A percentile compares a stretch with the other conserved stretches of the same genome.
phyloP scores from a whole-genome alignment of 768 basidiomycete species.

The Calocybe cyanea region DNA sequence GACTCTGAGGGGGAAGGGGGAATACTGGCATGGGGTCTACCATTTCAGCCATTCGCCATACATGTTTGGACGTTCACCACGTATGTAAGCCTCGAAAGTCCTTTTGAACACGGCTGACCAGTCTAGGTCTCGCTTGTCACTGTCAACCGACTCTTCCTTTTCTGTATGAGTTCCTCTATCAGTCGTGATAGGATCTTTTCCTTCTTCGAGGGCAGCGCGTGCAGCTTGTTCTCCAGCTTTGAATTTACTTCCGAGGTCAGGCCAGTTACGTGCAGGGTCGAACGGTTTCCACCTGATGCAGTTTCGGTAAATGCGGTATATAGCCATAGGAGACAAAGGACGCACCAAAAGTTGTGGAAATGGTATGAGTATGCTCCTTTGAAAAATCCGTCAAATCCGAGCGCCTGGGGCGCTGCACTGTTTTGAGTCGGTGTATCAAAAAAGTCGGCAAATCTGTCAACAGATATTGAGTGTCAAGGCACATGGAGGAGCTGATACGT shows the following conservation, averaged over 20 bases:
- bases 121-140: conserved; percentile 73
- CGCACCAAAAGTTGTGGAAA: conserved; percentile 88
- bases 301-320: no score
- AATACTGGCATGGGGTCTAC: conserved; percentile 15
- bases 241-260: conserved; percentile 83
- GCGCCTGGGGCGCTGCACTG: conserved; percentile 75
- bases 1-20: neutral
- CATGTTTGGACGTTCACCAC: conserved; percentile 89
- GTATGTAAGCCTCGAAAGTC: conserved; percentile 88
- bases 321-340: conserved; percentile 1
- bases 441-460: conserved; percentile 71
- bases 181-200: conserved; percentile 20
- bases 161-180: conserved; percentile 19
- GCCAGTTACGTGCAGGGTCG: conserved; percentile 83
- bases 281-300: conserved; percentile 86
- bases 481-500: neutral
- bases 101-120: conserved; percentile 91
- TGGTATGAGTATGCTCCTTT: conserved; percentile 91
- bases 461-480: neutral
- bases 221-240: conserved; percentile 67
- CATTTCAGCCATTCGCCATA: conserved; percentile 74
- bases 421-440: conserved; percentile 69
- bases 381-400: conserved; percentile 92
- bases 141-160: conserved; percentile 34
- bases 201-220: conserved; percentile 37